Conservation (phyloP, 306 rosid genomes). For the Mimosa pudica region DNA sequence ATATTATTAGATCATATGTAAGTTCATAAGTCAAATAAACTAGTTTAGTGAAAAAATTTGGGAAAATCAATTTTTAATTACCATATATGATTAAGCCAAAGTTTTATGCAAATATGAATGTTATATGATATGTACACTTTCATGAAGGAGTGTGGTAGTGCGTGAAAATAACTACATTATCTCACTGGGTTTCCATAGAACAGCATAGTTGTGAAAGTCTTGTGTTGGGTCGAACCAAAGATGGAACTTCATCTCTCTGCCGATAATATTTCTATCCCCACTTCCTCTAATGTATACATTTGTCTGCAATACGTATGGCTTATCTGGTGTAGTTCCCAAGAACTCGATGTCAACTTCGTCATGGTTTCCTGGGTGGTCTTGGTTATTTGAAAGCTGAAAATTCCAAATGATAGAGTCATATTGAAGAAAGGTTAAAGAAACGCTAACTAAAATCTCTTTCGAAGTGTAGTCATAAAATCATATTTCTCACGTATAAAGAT, state of each 20-base stretch:
- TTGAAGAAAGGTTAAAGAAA: conserved; percentile 4
- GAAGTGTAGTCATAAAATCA: neutral
- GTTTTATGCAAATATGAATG: neutral
- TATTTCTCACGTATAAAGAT: conserved; percentile 67
- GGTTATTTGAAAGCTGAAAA: conserved; percentile 84
- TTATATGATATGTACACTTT: neutral
- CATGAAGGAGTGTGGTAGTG: neutral
- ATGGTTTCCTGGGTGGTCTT: conserved; percentile 78
- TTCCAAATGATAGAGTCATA: conserved; percentile 19
- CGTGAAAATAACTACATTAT: conserved; percentile 61
- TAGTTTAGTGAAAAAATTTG: no score
- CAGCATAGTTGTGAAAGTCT: conserved; percentile 78
- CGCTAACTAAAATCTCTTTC: neutral
- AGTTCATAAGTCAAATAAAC: no score
- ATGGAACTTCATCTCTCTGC: conserved; percentile 81
- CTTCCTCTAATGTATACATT: conserved; percentile 89
- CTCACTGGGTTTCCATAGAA: conserved; percentile 77
- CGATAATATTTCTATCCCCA: conserved; percentile 71
- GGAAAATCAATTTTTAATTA: no score
- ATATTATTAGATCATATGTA: no score
- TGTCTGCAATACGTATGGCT: conserved; percentile 88
- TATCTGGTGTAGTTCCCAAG: conserved; percentile 74
- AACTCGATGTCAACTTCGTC: conserved; percentile 93
- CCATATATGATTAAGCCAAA: neutral
- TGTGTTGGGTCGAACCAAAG: conserved; percentile 96